A percentile compares a stretch with the other conserved stretches of the same genome.
phyloP scores from a whole-genome alignment of 768 basidiomycete genomes.

The Lenzites betulinus region DNA sequence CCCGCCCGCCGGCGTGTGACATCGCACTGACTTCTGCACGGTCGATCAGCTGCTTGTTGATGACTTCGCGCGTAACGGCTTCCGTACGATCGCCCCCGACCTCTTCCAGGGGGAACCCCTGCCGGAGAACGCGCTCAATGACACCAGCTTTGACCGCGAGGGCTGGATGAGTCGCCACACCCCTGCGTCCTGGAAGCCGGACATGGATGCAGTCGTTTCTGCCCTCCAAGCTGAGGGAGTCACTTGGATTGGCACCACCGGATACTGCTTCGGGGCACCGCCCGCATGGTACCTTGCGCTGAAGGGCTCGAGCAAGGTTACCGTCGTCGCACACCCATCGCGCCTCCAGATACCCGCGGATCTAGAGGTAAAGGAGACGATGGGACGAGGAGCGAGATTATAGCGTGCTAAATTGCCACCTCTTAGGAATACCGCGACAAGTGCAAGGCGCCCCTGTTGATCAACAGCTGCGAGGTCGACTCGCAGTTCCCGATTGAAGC shows the following conservation, averaged over 20 bases:
- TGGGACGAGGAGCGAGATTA: not conserved
- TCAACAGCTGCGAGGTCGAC: constrained; percentile 44
- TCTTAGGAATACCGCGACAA: constrained; percentile 35
- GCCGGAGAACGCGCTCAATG: constrained; percentile 14
- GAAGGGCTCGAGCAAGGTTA: constrained; percentile 41
- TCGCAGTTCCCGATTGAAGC: constrained; percentile 34
- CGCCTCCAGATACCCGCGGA: constrained; percentile 40
- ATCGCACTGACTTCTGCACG: too few relatives aligned
- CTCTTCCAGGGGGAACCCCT: constrained; percentile 30
- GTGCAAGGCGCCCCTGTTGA: constrained; percentile 43
- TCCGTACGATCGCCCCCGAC: constrained; percentile 32
- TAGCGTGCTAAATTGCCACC: not conserved
- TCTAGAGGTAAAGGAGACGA: constrained; percentile 33
- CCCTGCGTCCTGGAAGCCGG: constrained; percentile 35
- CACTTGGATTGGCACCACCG: constrained; percentile 40
- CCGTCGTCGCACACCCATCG: constrained; percentile 50
- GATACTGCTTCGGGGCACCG: constrained; percentile 49
- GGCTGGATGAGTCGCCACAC: constrained; percentile 40
- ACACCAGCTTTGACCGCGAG: constrained; percentile 28
- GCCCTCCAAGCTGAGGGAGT: constrained; percentile 43
- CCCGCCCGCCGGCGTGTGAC: not conserved
- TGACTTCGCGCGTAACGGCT: constrained; percentile 37
- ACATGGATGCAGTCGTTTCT: constrained; percentile 40
- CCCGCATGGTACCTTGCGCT: constrained; percentile 49
- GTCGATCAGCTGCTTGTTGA: constrained; percentile 32